These are phyloP conservation scores for Diaporthe citrichinensis DNA, from an alignment of 2,329 filamentous ascomycete species.

Conservation along the genomic window DNA sequence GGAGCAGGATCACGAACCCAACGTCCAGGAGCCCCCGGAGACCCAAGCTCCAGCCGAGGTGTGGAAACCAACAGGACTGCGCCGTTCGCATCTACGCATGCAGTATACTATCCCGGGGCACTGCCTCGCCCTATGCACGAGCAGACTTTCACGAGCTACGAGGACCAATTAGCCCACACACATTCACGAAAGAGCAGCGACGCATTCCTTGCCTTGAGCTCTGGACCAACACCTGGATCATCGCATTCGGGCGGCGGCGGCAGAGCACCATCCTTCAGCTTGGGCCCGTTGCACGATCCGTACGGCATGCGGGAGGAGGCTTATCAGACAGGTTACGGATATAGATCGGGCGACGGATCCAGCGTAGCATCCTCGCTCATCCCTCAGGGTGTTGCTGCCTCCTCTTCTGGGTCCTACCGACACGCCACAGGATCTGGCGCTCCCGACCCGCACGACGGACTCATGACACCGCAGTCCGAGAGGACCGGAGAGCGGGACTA, in stretches of 20 bases:
- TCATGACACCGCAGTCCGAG: conserved; percentile 59
- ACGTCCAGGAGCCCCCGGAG: conserved; percentile 1
- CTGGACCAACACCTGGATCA: conserved; percentile 44
- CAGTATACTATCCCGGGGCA: conserved; percentile 34
- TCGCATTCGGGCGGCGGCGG: conserved; percentile 43
- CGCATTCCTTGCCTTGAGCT: conserved; percentile 30
- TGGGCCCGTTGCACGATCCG: conserved; percentile 41
- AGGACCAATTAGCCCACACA: conserved; percentile 34
- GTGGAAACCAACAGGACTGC: conserved; percentile 20
- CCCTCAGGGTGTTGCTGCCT: conserved; percentile 53
- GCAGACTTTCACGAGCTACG: conserved; percentile 33
- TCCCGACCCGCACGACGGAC: conserved; percentile 51
- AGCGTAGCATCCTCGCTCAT: conserved; percentile 56
- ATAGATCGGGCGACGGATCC: conserved; percentile 55
- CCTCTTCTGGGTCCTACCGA: conserved; percentile 46
- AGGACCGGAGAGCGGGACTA: conserved; percentile 67
- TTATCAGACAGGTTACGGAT: conserved; percentile 45
- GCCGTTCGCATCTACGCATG: conserved; percentile 20
- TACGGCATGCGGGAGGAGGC: conserved; percentile 46
- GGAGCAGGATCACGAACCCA: conserved; percentile 43
- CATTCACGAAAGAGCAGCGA: conserved; percentile 38
- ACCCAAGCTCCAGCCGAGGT: background rate
- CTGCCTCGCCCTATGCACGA: conserved; percentile 32
- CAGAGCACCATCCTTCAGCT: conserved; percentile 40
- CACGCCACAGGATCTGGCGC: conserved; percentile 50